These are phyloP conservation scores for Phyllosticta citribraziliensis DNA, from an alignment of 2,329 filamentous ascomycete genomes.

Conservation along the genomic window DNA sequence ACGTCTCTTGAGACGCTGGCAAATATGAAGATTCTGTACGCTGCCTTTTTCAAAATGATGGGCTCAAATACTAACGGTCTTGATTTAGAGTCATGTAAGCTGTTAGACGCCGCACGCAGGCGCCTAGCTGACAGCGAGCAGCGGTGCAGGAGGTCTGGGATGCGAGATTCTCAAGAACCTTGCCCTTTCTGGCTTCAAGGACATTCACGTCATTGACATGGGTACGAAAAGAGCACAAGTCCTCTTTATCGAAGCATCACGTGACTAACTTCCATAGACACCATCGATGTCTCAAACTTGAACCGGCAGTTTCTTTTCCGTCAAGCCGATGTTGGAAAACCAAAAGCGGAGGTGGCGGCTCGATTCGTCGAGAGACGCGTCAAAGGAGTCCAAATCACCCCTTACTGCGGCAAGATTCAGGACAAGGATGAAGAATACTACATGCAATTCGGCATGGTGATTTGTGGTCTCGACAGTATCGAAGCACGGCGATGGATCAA, in stretches of 20 bases:
- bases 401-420: conserved; percentile 90
- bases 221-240: conserved; percentile 40
- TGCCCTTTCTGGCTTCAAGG: conserved; percentile 86
- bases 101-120: conserved; percentile 18
- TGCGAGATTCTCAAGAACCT: conserved; percentile 97
- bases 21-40: conserved; percentile 52
- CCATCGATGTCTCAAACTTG: conserved; percentile 95
- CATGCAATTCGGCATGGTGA: conserved; percentile 87
- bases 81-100: conserved; percentile 29
- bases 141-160: conserved; percentile 85
- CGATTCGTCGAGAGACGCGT: conserved; percentile 84
- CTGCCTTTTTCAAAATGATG: conserved; percentile 10
- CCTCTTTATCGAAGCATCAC: not conserved
- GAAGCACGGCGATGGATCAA: conserved; percentile 99
- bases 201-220: conserved; percentile 99
- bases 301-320: conserved; percentile 97
- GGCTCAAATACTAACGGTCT: not conserved
- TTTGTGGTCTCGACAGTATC: conserved; percentile 93
- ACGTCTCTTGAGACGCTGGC: conserved; percentile 33
- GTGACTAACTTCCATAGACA: conserved; percentile 49
- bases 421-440: conserved; percentile 96
- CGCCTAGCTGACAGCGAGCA: conserved; percentile 33
- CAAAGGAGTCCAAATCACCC: conserved; percentile 82
- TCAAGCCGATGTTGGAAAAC: conserved; percentile 80
- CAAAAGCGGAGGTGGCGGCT: conserved; percentile 87